Percentiles rank a stretch among this genome's conserved stretches.
phyloP scores from a whole-genome alignment of 495 filamentous ascomycete genomes.

The Penicillium angulare region DNA sequence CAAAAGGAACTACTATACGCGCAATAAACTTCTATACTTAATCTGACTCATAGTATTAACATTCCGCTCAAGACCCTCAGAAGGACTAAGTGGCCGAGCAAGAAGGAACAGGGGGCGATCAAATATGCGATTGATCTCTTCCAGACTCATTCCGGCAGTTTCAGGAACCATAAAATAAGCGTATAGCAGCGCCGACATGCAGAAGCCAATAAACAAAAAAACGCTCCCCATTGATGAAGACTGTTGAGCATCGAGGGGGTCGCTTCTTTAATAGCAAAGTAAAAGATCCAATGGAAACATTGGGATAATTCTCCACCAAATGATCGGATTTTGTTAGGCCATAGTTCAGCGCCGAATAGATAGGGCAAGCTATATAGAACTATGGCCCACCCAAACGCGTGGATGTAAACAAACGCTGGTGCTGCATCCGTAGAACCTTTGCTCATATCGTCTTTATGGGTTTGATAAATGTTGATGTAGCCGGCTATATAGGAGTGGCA shows the following conservation, averaged over 20 bases:
- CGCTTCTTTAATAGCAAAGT: conserved; percentile 10
- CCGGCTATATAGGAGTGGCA: conserved; percentile 10
- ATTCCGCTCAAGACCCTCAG: not conserved
- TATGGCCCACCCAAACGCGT: conserved; percentile 14
- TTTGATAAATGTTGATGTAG: conserved; percentile 12
- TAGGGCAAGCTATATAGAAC: conserved; percentile 18
- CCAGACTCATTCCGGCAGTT: conserved; percentile 6
- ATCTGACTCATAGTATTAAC: too few species aligned
- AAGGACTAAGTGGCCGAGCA: not conserved
- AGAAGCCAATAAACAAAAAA: conserved; percentile 18
- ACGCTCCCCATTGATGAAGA: conserved; percentile 19
- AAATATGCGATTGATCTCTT: conserved; percentile 15
- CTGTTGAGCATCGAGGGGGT: conserved; percentile 9
- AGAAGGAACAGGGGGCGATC: not conserved
- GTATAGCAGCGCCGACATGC: conserved; percentile 6
- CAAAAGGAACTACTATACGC: too few species aligned
- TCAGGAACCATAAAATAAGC: conserved; percentile 41
- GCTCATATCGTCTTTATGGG: not conserved
- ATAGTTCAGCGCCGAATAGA: conserved; percentile 20
- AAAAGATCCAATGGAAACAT: conserved; percentile 22
- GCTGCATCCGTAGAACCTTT: conserved; percentile 5
- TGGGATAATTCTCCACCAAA: conserved; percentile 17
- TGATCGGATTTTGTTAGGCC: conserved; percentile 21
- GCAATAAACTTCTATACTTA: too few species aligned
- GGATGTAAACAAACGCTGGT: conserved; percentile 10